Evolutionary conservation across 768 basidiomycete species (phyloP).

Genomic region (Obba rivulosa): DNA sequence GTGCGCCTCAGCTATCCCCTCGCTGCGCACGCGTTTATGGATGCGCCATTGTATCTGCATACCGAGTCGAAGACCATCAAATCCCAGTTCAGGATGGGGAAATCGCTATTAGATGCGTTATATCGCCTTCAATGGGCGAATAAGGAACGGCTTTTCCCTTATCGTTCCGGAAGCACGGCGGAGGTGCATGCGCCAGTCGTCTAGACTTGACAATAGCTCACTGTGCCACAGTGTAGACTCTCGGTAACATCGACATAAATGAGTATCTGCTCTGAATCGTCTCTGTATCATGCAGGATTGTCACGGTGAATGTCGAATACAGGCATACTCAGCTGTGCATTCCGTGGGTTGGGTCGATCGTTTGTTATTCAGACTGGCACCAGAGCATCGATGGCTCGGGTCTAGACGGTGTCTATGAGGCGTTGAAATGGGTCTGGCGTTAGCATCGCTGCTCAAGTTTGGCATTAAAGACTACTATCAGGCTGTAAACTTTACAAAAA

Average conservation of each 20-base stretch:
- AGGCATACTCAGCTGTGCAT: neutral
- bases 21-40: no score
- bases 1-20: no score
- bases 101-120: conserved; percentile 1
- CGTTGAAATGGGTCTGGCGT: conserved; percentile 20
- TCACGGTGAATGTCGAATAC: conserved; percentile 15
- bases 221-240: conserved; percentile 1
- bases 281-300: conserved; percentile 11
- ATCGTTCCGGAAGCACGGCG: conserved; percentile 9
- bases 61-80: conserved; percentile 1
- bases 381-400: conserved; percentile 21
- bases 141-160: conserved; percentile 5
- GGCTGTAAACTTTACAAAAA: conserved; percentile 19
- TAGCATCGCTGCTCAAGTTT: neutral
- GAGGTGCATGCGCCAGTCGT: conserved; percentile 2
- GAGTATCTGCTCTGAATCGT: conserved; percentile 15
- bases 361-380: conserved; percentile 16
- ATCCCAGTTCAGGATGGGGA: conserved; percentile 1
- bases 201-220: neutral
- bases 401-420: conserved; percentile 17
- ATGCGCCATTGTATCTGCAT: neutral
- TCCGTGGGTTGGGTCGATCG: neutral
- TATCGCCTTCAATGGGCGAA: neutral
- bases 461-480: neutral
- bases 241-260: conserved; percentile 10